Base-by-base conservation (phyloP, 805 yeast genomes). In the Kuraishia cidri region DNA sequence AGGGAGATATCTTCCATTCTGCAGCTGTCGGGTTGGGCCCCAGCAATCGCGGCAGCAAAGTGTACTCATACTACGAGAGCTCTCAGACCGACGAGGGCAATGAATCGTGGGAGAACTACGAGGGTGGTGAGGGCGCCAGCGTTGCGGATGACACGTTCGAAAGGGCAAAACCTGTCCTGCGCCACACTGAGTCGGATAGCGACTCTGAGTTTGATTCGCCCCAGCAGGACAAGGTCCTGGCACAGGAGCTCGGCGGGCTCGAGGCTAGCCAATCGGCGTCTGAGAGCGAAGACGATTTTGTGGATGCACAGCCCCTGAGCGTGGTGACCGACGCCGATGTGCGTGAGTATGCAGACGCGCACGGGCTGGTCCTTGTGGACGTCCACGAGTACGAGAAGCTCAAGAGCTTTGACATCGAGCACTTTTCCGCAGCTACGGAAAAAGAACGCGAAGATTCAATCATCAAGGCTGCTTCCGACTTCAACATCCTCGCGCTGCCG, bases 401-500 rank as follows among this genome's bases (percentile, higher is more conserved):
- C 21, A 27, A n/a, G n/a, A 29, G 12, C 18, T 13, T 24, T 14
- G 6, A 18, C 23, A 8, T n/a, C 12, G 7, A 13, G 9, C 13
- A 16, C 4, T 30, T 31, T 18, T 19, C 22, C 7, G 28, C 26
- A n/a, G 14, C 13, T 3, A 35, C 39, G 8, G 41, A 45, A n/a
- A n/a, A n/a, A n/a, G n/a, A n/a, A n/a, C n/a, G n/a, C n/a, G n/a
- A n/a, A 7, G 42, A 37, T 14, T 41, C 46, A 1, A 45, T 50
- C 16, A 31, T 48, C 5, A 37, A 40, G 15, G 47, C 49, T 9
- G 47, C 56, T 13, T 40, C 45, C 4, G 39, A 44, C 4, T 47
- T 37, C 20, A 46, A 50, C 22, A 26, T 52, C 11, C 33, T 52
- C 21, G 53, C 56, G 11, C 37, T 46, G 21, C 52, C 56, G 6